Evolutionary conservation across 1,284 basidiomycete species (phyloP), one percentile per base, ranked within the genome.

Genomic region (Moesziomyces parantarcticus): DNA sequence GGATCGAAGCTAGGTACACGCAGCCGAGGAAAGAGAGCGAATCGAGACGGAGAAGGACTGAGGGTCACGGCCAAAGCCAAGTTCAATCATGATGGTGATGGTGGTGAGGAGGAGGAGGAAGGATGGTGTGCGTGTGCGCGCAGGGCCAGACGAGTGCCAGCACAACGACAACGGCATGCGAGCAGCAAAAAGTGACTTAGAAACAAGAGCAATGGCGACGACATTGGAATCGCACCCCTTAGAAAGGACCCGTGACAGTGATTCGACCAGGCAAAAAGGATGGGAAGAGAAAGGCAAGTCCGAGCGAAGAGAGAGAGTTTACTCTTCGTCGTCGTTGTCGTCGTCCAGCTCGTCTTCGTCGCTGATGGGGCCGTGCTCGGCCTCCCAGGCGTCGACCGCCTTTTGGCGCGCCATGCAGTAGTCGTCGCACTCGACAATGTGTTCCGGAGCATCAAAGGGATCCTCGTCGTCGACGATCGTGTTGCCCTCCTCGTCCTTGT

Each of bases 401-500:
- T 66, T 61, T n/a, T 75, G 47, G 32, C 72, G 66, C n/a, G 21
- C 40, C 40, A 59, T 49, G 63, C 72, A 75, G 72, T 62, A 56
- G 21, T 66, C 58, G 54, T 75, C 72, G 67, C 72, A 75, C 36
- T 70, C 72, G 50, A 66, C 59, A 46, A 70, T 60, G 47, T 66
- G 48, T 18, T 45, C 42, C 25, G 55, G 58, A 9, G 55, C 22
- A n/a, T 75, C 72, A 29, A 63, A 59, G 39, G 41, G 29, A 53
- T 67, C 63, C 39, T 75, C 72, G 47, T 75, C 72, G 46, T 75
- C 72, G 26, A 70, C 50, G 39, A 70, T 57, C 26, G 50, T 55
- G 72, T 66, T 57, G 48, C 72, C 72, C 16, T 75, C 72, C 55
- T 65, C 66, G 52, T 75, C 72, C 54, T 55, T 48, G 67, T 75